These are phyloP conservation scores for Cyberlindnera xylosilytica DNA, from an alignment of 805 yeast genomes.

Conservation along the genomic window DNA sequence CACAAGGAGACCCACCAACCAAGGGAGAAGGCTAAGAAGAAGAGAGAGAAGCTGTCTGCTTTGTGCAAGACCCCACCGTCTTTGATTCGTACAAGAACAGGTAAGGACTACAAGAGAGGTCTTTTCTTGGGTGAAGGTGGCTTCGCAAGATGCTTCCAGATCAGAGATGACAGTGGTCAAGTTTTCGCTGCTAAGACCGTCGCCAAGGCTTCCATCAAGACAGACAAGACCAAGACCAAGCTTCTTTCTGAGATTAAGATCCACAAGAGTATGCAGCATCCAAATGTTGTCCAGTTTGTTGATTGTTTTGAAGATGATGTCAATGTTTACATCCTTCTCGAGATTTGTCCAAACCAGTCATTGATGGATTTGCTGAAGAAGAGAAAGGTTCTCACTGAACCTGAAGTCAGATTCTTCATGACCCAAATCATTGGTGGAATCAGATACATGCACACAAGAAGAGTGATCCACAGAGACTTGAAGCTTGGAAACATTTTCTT, in stretches of 20 bases:
- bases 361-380: slow-evolving; percentile 87
- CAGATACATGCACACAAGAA: slow-evolving; percentile 83
- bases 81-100: slow-evolving; percentile 79
- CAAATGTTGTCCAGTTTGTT: slow-evolving; percentile 86
- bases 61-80: slow-evolving; percentile 97
- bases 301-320: slow-evolving; percentile 97
- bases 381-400: slow-evolving; percentile 82
- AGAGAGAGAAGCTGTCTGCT: slow-evolving; percentile 85
- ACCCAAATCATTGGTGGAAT: slow-evolving; percentile 94
- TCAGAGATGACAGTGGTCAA: slow-evolving; percentile 84
- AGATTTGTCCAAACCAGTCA: slow-evolving; percentile 93
- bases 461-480: slow-evolving; percentile 93
- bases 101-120: slow-evolving; percentile 89
- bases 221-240: slow-evolving; percentile 81
- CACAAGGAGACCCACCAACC: slow-evolving; percentile 22
- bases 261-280: slow-evolving; percentile 85
- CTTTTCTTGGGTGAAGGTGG: slow-evolving; percentile 96
- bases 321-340: slow-evolving; percentile 89
- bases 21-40: slow-evolving; percentile 50
- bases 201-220: slow-evolving; percentile 90
- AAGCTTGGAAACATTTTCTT: slow-evolving; percentile 94
- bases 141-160: slow-evolving; percentile 97
- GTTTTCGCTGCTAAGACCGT: slow-evolving; percentile 96
- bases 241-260: slow-evolving; percentile 91
- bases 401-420: slow-evolving; percentile 87